A percentile compares a stretch with the other conserved stretches of the same genome.
Conservation (phyloP, 2,329 filamentous ascomycete genomes). For the Penicillium sp. region DNA sequence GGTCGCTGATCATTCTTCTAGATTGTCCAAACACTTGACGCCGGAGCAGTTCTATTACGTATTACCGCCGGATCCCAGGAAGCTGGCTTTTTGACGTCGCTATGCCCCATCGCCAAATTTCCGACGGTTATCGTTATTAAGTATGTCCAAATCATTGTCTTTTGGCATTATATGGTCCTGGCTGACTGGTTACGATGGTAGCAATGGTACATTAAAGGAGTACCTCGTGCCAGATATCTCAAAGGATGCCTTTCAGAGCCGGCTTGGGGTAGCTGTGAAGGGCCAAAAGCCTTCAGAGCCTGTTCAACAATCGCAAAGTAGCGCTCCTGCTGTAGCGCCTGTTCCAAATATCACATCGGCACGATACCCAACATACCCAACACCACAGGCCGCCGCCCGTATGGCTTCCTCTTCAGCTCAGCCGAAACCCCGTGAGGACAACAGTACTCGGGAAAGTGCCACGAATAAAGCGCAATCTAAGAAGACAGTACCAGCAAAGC, state of each 20-base stretch:
- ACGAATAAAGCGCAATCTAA: conserved; percentile 47
- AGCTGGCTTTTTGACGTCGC: conserved; percentile 76
- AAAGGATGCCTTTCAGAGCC: conserved; percentile 66
- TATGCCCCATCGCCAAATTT: conserved; percentile 77
- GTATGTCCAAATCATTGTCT: conserved; percentile 41
- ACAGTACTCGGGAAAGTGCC: neutral
- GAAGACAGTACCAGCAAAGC: conserved; percentile 49
- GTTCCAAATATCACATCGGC: conserved; percentile 17
- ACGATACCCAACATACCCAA: conserved; percentile 1
- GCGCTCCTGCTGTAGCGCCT: conserved; percentile 4
- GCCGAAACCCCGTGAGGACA: conserved; percentile 63
- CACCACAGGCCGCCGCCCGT: neutral
- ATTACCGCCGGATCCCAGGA: conserved; percentile 74
- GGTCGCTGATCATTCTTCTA: conserved; percentile 33
- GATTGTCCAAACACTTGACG: conserved; percentile 58
- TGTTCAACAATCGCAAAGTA: conserved; percentile 5
- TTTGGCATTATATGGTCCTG: neutral
- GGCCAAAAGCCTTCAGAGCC: conserved; percentile 11
- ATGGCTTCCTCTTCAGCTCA: neutral
- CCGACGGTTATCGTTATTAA: conserved; percentile 79
- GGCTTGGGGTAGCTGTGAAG: conserved; percentile 51
- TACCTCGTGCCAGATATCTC: conserved; percentile 67
- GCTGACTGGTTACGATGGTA: conserved; percentile 32
- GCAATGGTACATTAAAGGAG: conserved; percentile 74
- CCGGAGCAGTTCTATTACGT: conserved; percentile 68